Evolutionary conservation across 306 rosid genomes (phyloP), one percentile per base, ranked within the genome.

Genomic region (Quillaja saponaria): DNA sequence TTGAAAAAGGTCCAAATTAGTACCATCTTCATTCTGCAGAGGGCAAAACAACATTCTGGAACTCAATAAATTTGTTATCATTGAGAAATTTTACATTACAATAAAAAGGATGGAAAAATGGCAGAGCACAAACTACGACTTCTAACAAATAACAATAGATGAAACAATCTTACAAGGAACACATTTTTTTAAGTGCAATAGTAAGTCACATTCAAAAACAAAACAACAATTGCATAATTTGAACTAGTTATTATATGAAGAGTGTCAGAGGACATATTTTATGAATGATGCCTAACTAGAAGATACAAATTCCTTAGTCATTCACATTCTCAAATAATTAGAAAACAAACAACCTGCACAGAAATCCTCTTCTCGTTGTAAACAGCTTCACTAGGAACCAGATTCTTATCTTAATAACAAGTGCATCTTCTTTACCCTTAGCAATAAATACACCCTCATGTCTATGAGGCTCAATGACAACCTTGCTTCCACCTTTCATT

Each of bases 1-100:
- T 85, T 74, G 71, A 83, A 83, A 8, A 85, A 82, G 13, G 79
- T 83, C 85, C 88, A 83, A 34, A 83, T 83, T 83, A 3, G 85
- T 39, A 53, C 81, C 85, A 63, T 83, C 88, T 39, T 83, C 85
- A 38, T 79, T 76, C 88, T 82, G 78, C 28, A 78, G 18, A 46
- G 34, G 20, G 16, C 11, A 15, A 25, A 17, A 10, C 0, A 28
- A 28, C 9, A 1, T 1, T 45, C 6, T 31, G 0, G 6, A 45
- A 66, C n/a, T 8, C 44, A 7, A 56, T 1, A 34, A 0, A 40
- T 3, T 2, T 0, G n/a, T 17, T 2, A 1, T 0, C 7, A 33
- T 0, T 40, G 14, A 18, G 1, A 21, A n/a, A n/a, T n/a, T n/a
- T n/a, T n/a, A n/a, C n/a, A n/a, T n/a, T n/a, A n/a, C n/a, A n/a